Base-by-base conservation (phyloP, 768 basidiomycete genomes). In the Galerina marginata region DNA sequence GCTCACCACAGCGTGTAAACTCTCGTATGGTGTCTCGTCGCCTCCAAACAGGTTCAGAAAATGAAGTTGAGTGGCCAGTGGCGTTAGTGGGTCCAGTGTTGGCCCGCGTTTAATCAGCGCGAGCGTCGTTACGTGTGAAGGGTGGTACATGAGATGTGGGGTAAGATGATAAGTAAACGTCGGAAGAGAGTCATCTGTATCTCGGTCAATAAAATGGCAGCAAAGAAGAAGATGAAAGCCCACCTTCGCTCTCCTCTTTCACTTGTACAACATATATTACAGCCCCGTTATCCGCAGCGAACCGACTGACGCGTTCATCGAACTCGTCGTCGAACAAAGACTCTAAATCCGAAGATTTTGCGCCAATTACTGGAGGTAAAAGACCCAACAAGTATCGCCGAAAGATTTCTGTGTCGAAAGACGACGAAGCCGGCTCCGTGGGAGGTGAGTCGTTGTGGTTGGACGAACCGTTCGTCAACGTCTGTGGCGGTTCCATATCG, bases 51-150 rank as follows among this genome's bases (percentile, higher is more conserved):
- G 83, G 68, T 96, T 98, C 47, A 99, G 80, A 58, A 99, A 89
- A 65, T 97, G 95, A 10, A 98, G 82, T 71, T 99, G 96, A 2
- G 84, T 77, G 2, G 93, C 87, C 4, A 99, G 83, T 1, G 96
- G 90, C 6, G 82, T 78, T n/a, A 86, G 71, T 4, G 92, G 83
- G 75, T 97, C 95, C 45, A 99, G 83, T 3, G 86, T 87, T 1
- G 90, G 86, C 16, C 87, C 85, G 55, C 95, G 92, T 75, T 99
- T 99, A 80, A 99, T 98, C 72, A 99, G 83, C 25, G 96, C 95
- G 48, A 99, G 85, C 0, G 95, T 96, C 16, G 90, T 92, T 55
- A 88, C 80, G 76, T 92, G 87, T 43, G 88, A 84, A 6, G 91
- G 77, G 46, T 94, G 87, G 77, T 97, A 91, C n/a, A 83, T 80